A percentile compares a stretch with the other conserved stretches of the same genome.
Evolutionary conservation across 1,284 basidiomycete species (phyloP).

Genomic region (Chiua sp.): DNA sequence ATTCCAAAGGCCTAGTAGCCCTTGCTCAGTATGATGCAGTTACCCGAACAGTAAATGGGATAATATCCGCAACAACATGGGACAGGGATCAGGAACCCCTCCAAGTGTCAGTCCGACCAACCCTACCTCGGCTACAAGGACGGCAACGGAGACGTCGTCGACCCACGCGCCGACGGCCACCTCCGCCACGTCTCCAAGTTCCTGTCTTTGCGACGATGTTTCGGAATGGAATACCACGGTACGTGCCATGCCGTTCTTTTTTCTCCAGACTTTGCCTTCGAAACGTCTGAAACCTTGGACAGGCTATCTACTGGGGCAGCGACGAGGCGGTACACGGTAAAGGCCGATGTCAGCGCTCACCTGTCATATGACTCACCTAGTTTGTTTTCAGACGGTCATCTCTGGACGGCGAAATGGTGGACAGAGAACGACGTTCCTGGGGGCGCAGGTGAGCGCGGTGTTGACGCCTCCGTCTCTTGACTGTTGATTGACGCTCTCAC

Average conservation of each 20-base stretch:
- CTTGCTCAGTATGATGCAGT: slow-evolving; percentile 35
- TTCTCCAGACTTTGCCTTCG: background rate
- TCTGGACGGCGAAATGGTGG: slow-evolving; percentile 68
- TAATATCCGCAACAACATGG: slow-evolving; percentile 71
- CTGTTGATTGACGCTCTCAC: background rate
- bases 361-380: background rate
- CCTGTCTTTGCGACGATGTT: slow-evolving; percentile 53
- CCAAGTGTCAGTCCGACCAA: slow-evolving; percentile 19
- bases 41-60: slow-evolving; percentile 73
- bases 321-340: slow-evolving; percentile 54
- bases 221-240: slow-evolving; percentile 55
- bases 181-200: slow-evolving; percentile 24
- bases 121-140: background rate
- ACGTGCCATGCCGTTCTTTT: slow-evolving; percentile 1
- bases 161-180: slow-evolving; percentile 26
- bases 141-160: slow-evolving; percentile 39
- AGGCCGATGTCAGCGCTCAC: background rate
- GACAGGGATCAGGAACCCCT: slow-evolving; percentile 28
- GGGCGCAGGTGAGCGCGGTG: slow-evolving; percentile 32
- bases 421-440: slow-evolving; percentile 52
- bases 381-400: slow-evolving; percentile 38
- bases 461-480: background rate
- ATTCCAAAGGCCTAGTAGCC: background rate
- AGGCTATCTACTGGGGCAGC: slow-evolving; percentile 56
- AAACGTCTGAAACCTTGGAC: background rate